Evolutionary conservation across 2,329 filamentous ascomycete species (phyloP).

Genomic region (Ceratocystis cubensis): DNA sequence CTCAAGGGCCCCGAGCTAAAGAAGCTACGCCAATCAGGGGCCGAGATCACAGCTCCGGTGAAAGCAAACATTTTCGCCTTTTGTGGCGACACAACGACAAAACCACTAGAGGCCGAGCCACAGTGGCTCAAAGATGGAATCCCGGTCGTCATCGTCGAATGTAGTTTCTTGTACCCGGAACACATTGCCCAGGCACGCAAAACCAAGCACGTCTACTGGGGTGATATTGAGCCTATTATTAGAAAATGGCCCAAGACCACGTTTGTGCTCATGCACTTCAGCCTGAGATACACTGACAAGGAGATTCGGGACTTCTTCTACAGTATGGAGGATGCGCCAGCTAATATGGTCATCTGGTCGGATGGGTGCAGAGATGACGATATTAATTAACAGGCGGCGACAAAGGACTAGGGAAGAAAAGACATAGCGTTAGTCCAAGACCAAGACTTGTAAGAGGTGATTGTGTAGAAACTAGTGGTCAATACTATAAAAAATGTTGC

Average conservation of each 20-base stretch:
- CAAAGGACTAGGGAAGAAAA: too few species aligned
- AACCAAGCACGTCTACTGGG: conserved; percentile 38
- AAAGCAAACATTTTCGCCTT: conserved; percentile 36
- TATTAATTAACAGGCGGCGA: background rate
- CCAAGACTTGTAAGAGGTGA: background rate
- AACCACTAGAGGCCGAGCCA: conserved; percentile 31
- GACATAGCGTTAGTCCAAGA: background rate
- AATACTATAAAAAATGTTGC: background rate
- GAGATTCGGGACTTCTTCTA: conserved; percentile 33
- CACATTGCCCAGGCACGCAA: conserved; percentile 34
- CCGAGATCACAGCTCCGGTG: conserved; percentile 31
- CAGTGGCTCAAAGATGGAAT: conserved; percentile 32
- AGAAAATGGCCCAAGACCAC: conserved; percentile 33
- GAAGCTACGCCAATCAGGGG: conserved; percentile 30
- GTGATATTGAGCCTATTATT: conserved; percentile 34
- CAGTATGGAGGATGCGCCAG: conserved; percentile 30
- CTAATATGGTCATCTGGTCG: conserved; percentile 37
- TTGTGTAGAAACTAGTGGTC: background rate
- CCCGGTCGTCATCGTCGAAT: conserved; percentile 38
- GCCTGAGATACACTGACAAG: conserved; percentile 33
- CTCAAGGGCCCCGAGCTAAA: conserved; percentile 31
- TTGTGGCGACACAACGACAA: conserved; percentile 36
- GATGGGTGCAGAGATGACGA: conserved; percentile 27
- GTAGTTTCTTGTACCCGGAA: conserved; percentile 35
- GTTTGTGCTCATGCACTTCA: conserved; percentile 39